Conservation (phyloP, 495 filamentous ascomycete genomes). For the Usnea hakonensis region DNA sequence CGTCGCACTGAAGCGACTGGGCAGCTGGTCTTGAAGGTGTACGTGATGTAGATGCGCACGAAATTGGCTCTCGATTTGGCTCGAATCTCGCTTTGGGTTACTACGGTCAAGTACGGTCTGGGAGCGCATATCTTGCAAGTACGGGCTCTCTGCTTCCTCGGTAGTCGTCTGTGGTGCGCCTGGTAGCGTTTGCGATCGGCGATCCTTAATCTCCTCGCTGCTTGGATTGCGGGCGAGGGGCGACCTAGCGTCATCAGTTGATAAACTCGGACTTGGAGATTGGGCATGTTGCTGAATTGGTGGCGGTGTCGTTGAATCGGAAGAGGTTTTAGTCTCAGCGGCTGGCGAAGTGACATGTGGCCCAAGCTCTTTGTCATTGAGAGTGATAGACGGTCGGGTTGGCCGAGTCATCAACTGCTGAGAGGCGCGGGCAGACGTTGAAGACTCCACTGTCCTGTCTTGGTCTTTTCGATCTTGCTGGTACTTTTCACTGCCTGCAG, state of each 20-base stretch:
- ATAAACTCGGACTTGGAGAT: constrained; percentile 1
- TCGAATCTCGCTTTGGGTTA: constrained; percentile 1
- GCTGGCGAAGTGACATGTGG: neutral
- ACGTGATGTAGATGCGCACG: constrained; percentile 24
- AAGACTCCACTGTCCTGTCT: constrained; percentile 2
- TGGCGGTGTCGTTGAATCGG: neutral
- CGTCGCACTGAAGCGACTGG: constrained; percentile 66
- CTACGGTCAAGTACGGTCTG: neutral
- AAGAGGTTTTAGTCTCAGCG: neutral
- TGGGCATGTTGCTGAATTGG: neutral
- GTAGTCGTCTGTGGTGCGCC: constrained; percentile 10
- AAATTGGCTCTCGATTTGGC: constrained; percentile 13
- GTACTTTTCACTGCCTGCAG: constrained; percentile 18
- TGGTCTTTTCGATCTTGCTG: constrained; percentile 10
- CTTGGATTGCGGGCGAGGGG: constrained; percentile 24
- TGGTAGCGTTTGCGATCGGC: constrained; percentile 10
- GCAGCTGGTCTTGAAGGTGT: constrained; percentile 39
- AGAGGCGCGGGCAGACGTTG: neutral
- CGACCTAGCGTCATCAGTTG: constrained; percentile 18
- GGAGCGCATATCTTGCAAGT: neutral
- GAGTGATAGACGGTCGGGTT: constrained; percentile 4
- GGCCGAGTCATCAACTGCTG: neutral
- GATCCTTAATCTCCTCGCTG: constrained; percentile 19
- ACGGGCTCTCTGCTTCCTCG: neutral
- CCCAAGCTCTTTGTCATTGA: constrained; percentile 5